A percentile compares a stretch with the other conserved stretches of the same genome.
Conservation (phyloP, 805 yeast species). For the Millerozyma acaciae region DNA sequence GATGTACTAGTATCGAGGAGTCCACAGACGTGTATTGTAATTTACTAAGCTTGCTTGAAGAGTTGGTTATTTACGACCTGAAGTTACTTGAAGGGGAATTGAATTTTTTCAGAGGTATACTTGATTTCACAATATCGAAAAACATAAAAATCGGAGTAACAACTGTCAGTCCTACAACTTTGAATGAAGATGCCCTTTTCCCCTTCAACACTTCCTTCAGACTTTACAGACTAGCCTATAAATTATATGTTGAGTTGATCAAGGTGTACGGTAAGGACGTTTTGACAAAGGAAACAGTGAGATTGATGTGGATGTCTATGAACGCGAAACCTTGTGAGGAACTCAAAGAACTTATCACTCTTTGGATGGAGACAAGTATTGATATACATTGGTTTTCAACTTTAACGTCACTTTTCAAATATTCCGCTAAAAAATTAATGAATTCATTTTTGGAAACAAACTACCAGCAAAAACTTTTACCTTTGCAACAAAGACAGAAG, state of each 20-base stretch:
- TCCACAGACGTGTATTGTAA: conserved; percentile 19
- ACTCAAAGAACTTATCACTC: conserved; percentile 43
- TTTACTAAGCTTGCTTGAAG: conserved; percentile 29
- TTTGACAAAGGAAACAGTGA: conserved; percentile 45
- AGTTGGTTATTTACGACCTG: conserved; percentile 37
- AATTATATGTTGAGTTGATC: conserved; percentile 55
- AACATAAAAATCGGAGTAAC: conserved; percentile 36
- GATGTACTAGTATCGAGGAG: conserved; percentile 24
- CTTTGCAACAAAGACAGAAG: conserved; percentile 40
- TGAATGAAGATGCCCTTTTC: conserved; percentile 39
- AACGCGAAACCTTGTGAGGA: conserved; percentile 44
- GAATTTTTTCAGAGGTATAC: conserved; percentile 23
- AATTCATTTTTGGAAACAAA: conserved; percentile 35
- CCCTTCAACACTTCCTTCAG: conserved; percentile 42
- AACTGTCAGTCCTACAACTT: conserved; percentile 32
- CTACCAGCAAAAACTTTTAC: conserved; percentile 38
- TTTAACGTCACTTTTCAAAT: conserved; percentile 46
- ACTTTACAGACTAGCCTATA: conserved; percentile 44
- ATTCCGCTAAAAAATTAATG: conserved; percentile 41
- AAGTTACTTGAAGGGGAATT: conserved; percentile 31
- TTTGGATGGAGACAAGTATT: conserved; percentile 56
- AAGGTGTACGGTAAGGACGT: conserved; percentile 46
- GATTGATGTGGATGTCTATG: conserved; percentile 58
- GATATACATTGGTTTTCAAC: conserved; percentile 57
- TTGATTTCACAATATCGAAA: conserved; percentile 26